phyloP scores from a whole-genome alignment of 2,329 filamentous ascomycete genomes.

The Fusarium sp. region DNA sequence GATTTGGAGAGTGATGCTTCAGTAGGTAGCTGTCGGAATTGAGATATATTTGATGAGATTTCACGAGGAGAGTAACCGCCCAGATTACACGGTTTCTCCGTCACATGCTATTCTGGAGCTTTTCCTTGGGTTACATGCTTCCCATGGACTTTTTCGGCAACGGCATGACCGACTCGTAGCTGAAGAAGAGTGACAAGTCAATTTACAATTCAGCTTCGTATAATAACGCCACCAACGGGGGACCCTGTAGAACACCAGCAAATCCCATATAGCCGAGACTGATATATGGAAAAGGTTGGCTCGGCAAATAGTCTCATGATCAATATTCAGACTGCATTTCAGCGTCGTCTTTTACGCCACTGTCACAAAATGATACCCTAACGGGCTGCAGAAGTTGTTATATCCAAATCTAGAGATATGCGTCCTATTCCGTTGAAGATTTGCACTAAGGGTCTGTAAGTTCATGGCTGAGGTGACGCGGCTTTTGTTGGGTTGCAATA shows the following conservation, averaged over 20 bases:
- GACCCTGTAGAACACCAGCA: too few relatives aligned
- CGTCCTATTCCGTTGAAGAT: too few relatives aligned
- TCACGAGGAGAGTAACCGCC: not conserved
- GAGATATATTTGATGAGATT: not conserved
- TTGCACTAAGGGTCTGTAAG: fast-evolving
- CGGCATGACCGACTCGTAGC: not conserved
- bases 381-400: not conserved
- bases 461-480: not conserved
- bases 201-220: not conserved
- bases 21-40: not conserved
- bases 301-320: not conserved
- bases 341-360: not conserved
- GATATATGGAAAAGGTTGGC: not conserved
- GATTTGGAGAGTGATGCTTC: too few relatives aligned
- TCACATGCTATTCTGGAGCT: not conserved
- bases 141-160: not conserved
- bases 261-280: not conserved
- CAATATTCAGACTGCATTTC: not conserved
- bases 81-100: fast-evolving
- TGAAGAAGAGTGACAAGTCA: not conserved
- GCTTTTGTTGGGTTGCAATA: not conserved
- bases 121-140: fast-evolving
- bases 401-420: too few relatives aligned
- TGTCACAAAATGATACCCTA: not conserved
- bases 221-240: not conserved